Percentiles rank a stretch among this genome's conserved stretches.
Evolutionary conservation across 106 monocot species (phyloP).

Genomic region (Acorus gramineus): DNA sequence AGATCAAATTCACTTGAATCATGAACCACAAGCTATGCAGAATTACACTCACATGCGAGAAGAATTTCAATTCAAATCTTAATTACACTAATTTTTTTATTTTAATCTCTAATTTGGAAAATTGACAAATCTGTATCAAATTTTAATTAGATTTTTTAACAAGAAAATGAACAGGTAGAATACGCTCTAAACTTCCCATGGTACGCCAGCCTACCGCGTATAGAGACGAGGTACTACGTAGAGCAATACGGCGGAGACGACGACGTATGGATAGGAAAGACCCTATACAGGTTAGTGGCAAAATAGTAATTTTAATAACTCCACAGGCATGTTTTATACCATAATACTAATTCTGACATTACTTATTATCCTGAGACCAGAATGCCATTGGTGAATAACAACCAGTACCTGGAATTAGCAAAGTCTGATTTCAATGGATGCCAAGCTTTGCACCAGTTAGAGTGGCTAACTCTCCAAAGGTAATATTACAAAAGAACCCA

Average conservation of each 20-base stretch:
- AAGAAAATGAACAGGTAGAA: conserved; percentile 38
- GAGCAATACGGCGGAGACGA: conserved; percentile 72
- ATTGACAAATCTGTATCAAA: background rate
- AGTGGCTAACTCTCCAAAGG: conserved; percentile 50
- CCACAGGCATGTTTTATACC: too few relatives aligned
- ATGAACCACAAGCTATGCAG: too few relatives aligned
- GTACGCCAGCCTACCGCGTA: conserved; percentile 72
- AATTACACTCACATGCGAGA: too few relatives aligned
- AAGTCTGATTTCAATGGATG: conserved; percentile 71
- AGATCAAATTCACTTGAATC: too few relatives aligned
- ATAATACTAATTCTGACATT: too few relatives aligned
- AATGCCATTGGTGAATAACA: conserved; percentile 77
- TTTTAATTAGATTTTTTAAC: background rate
- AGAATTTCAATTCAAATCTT: too few relatives aligned
- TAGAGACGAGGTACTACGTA: conserved; percentile 64
- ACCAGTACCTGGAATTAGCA: conserved; percentile 59
- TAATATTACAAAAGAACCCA: conserved; percentile 1
- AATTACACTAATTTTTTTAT: too few relatives aligned
- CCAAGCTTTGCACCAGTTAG: conserved; percentile 58
- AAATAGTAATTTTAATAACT: background rate
- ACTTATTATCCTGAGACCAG: conserved; percentile 10
- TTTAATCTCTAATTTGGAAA: too few relatives aligned
- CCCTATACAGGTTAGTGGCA: conserved; percentile 58
- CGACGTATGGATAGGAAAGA: conserved; percentile 97
- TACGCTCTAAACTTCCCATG: conserved; percentile 85